Percentiles rank a stretch among this genome's conserved stretches.
These are phyloP conservation scores for Metschnikowia similis DNA, from an alignment of 805 yeast genomes.

Conservation along the genomic window DNA sequence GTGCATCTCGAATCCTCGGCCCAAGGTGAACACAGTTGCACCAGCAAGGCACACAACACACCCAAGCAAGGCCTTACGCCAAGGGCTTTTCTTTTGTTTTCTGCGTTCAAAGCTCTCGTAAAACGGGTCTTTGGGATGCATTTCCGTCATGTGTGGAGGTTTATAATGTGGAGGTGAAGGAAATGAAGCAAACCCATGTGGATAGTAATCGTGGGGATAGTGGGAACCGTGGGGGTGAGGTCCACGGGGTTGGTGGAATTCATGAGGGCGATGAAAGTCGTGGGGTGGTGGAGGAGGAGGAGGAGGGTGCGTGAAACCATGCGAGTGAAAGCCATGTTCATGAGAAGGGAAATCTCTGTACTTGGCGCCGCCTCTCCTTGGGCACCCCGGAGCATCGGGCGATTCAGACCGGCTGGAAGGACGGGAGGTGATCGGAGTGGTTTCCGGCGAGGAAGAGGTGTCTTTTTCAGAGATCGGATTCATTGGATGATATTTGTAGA, in stretches of 20 bases:
- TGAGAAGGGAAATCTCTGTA: neutral
- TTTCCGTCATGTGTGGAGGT: neutral
- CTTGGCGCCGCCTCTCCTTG: neutral
- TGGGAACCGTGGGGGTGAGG: slow-evolving; percentile 1
- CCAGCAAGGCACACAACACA: slow-evolving; percentile 13
- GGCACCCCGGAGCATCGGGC: neutral
- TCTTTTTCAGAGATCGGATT: neutral
- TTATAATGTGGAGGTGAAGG: slow-evolving; percentile 2
- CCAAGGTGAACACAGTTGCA: slow-evolving; percentile 14
- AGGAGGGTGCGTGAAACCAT: slow-evolving; percentile 1
- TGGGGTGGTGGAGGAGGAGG: slow-evolving; percentile 8
- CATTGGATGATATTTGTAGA: neutral
- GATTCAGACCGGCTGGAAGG: neutral
- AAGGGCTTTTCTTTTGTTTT: neutral
- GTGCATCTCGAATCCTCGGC: slow-evolving; percentile 15
- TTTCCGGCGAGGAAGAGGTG: neutral
- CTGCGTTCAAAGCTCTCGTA: slow-evolving; percentile 4
- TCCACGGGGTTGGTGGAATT: neutral
- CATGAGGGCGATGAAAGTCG: neutral
- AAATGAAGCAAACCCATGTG: neutral
- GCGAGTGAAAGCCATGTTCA: neutral
- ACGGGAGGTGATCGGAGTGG: neutral
- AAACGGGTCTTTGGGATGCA: slow-evolving; percentile 10
- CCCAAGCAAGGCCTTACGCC: slow-evolving; percentile 6
- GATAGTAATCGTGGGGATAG: neutral